Evolutionary conservation across 179 eudicot genomes (phyloP), one percentile per base, ranked within the genome.

Genomic region (Gypsophila paniculata): DNA sequence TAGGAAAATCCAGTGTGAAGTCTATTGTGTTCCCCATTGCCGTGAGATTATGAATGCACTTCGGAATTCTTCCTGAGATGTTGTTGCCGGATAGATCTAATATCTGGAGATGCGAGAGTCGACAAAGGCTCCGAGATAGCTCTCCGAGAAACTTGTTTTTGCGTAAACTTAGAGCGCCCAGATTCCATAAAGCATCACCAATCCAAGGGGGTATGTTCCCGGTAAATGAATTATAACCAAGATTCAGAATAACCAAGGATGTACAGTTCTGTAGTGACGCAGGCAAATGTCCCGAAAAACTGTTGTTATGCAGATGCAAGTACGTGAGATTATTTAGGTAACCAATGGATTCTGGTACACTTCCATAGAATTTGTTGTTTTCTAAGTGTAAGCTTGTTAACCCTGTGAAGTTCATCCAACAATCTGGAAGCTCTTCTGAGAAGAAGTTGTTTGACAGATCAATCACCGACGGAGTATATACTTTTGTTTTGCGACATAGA

Each of bases 371-470:
- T 1, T 14, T 38, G 46, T 62, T 75, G 54, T 70, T 75, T 18
- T 75, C 74, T 7, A 75, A n/a, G 57, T 53, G 57, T 1, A 75
- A 21, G 0, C 59, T 38, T 13, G 3, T 0, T 9, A 75, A 8
- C 9, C 0, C 1, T 15, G 8, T 1, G 26, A 62, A 53, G 7
- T 63, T 38, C 18, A 32, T 46, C 77, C 72, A 68, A 19, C 77
- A 74, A 74, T 74, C 39, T 7, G 67, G 67, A 67, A 68, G 68
- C 4, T 58, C 22, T 15, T 36, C 77, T 0, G 68, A 81, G 6
- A 83, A 58, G 2, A 64, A 74, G 61, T 86, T 86, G 51, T 78
- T 75, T 6, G 74, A 70, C n/a, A 86, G 67, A 64, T 77, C 79
- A 48, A 82, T 77, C 18, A 42, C 12, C 1, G 34, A 29, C 68